phyloP scores from a whole-genome alignment of 2,329 filamentous ascomycete species.

The Monilinia fructigena region DNA sequence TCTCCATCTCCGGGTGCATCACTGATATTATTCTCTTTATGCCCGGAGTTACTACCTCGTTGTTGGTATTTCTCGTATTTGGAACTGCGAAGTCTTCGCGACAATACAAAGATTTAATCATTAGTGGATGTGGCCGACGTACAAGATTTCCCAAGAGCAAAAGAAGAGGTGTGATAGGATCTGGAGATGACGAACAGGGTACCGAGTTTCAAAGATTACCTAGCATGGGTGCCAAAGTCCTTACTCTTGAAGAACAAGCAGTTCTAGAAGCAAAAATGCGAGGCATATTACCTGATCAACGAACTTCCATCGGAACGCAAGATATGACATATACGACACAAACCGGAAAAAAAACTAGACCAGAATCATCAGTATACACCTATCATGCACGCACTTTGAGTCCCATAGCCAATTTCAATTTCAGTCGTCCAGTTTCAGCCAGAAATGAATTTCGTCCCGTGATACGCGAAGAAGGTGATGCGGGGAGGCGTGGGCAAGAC shows the following conservation, averaged over 20 bases:
- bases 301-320: constrained; percentile 2
- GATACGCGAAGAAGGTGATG: not conserved
- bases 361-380: constrained; percentile 1
- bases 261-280: constrained; percentile 18
- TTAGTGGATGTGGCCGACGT: constrained; percentile 28
- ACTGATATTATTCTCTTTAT: constrained; percentile 42
- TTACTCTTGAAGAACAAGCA: constrained; percentile 3
- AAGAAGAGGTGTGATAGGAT: constrained; percentile 9
- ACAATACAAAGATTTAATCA: constrained; percentile 35
- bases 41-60: constrained; percentile 43
- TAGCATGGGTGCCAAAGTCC: constrained; percentile 5
- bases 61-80: constrained; percentile 45
- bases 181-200: constrained; percentile 15
- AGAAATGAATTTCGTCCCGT: not conserved
- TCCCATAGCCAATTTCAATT: constrained; percentile 5
- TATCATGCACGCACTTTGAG: constrained; percentile 10
- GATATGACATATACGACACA: not conserved
- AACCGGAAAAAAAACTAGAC: not conserved
- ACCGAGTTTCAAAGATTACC: constrained; percentile 21
- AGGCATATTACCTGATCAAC: not conserved
- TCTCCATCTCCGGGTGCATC: constrained; percentile 39
- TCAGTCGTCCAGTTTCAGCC: not conserved
- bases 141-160: constrained; percentile 12
- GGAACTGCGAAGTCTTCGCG: constrained; percentile 44
- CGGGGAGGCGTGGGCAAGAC: constrained; percentile 11